Evolutionary conservation across 495 filamentous ascomycete species (phyloP), one percentile per base, ranked within the genome.

Genomic region (Talaromyces ruber): DNA sequence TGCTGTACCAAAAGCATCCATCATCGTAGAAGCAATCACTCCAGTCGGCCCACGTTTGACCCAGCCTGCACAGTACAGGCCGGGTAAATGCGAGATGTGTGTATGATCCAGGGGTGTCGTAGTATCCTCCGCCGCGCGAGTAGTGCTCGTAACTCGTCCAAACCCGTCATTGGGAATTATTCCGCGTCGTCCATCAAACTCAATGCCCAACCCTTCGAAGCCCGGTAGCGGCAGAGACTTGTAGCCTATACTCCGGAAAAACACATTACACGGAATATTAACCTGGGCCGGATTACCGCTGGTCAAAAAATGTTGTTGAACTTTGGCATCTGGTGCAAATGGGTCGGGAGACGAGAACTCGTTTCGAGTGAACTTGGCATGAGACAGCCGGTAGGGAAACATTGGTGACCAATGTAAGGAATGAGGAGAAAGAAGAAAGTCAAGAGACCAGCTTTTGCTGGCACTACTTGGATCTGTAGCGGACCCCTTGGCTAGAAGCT

Each of bases 21-120:
- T 86, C 93, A 98, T 96, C 0, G 94, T 98, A 28, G 86, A 91
- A 9, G 94, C 93, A 71, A 98, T 98, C 3, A 97, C 93, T 6
- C 94, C 94, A 5, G 92, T 96, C 0, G 94, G 95, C 1, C 94
- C 94, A 47, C 91, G 81, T 74, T 98, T 98, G 22, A 96, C 93
- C 94, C 94, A 98, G 4, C 94, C 94, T 22, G 93, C 90, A 65
- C 91, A 93, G 72, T 98, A 98, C 18, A 97, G 68, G 1, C 95
- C 95, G 2, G 90, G 88, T 1, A 96, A 73, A 37, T 80, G 72
- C 28, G 78, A 74, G 24, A 77, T 72, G 6, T 72, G 34, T 6
- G 73, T 76, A 29, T 75, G 68, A 55, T 75, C 75, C 18, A 60
- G 11, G 0, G 76, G 73, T 8, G 76, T 63, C 11, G 59, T 61